Conservation (phyloP, 345 rosid genomes). For the Boechera divaricarpa region DNA sequence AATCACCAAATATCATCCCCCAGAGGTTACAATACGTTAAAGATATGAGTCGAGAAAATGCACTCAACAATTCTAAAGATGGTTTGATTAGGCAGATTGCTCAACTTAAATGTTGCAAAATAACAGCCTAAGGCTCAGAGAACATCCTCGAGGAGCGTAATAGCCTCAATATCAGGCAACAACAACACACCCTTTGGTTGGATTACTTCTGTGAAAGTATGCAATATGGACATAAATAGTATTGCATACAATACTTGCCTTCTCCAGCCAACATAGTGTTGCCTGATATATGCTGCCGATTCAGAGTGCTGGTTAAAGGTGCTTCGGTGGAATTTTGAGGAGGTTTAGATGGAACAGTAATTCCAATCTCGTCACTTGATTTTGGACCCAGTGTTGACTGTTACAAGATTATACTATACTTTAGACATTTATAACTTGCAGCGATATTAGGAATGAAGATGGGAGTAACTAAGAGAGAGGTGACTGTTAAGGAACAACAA, state of each 20-base stretch:
- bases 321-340: conserved; percentile 52
- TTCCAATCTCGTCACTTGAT: conserved; percentile 68
- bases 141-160: background rate
- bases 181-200: conserved; percentile 17
- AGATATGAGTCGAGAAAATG: background rate
- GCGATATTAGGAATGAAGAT: conserved; percentile 21
- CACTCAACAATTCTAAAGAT: conserved; percentile 21
- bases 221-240: conserved; percentile 23
- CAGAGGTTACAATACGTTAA: conserved; percentile 1
- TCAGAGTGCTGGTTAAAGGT: conserved; percentile 49
- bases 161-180: background rate
- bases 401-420: conserved; percentile 36
- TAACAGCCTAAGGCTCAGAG: conserved; percentile 20
- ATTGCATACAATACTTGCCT: conserved; percentile 56
- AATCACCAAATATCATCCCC: conserved; percentile 24
- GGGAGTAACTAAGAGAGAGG: conserved; percentile 24
- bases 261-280: conserved; percentile 54
- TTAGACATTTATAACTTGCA: conserved; percentile 21
- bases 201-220: conserved; percentile 15
- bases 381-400: conserved; percentile 63
- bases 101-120: conserved; percentile 6
- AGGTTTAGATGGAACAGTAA: conserved; percentile 79
- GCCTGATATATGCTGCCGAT: conserved; percentile 51
- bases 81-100: conserved; percentile 27
- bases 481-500: conserved; percentile 23